Conservation (phyloP, 1,139 yeast species). For the Pichia sp. region DNA sequence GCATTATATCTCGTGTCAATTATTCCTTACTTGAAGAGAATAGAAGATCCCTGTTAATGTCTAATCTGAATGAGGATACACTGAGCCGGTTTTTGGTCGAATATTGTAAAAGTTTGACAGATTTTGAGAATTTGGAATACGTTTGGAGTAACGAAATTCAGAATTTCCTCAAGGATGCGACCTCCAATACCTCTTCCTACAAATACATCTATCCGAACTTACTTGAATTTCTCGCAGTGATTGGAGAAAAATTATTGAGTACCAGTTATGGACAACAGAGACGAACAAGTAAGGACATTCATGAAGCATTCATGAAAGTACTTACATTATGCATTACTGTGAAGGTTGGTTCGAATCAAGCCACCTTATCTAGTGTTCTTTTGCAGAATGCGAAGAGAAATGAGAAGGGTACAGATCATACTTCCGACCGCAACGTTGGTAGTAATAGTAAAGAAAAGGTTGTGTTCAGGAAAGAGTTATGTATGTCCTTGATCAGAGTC, state of each 20-base stretch:
- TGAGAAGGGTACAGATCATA: slow-evolving; percentile 2
- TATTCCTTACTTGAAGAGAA: slow-evolving; percentile 27
- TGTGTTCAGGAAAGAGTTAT: slow-evolving; percentile 32
- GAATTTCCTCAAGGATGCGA: slow-evolving; percentile 52
- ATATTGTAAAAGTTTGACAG: slow-evolving; percentile 53
- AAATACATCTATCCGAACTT: slow-evolving; percentile 44
- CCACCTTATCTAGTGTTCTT: slow-evolving; percentile 9
- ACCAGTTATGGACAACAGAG: slow-evolving; percentile 57
- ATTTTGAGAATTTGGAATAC: slow-evolving; percentile 70
- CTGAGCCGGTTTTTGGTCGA: slow-evolving; percentile 46
- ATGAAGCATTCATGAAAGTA: slow-evolving; percentile 55
- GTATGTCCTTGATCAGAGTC: slow-evolving; percentile 31
- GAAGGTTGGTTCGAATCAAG: slow-evolving; percentile 14
- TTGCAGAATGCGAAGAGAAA: slow-evolving; percentile 1
- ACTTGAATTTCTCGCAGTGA: slow-evolving; percentile 40
- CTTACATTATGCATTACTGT: slow-evolving; percentile 37
- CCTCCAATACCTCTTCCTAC: slow-evolving; percentile 42
- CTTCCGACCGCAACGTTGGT: not conserved
- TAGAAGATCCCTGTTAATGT: slow-evolving; percentile 37
- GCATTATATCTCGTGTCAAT: slow-evolving; percentile 42
- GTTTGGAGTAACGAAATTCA: slow-evolving; percentile 50
- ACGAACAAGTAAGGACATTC: slow-evolving; percentile 55
- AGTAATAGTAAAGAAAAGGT: slow-evolving; percentile 12
- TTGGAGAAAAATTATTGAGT: slow-evolving; percentile 50
- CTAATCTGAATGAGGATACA: slow-evolving; percentile 35